A percentile compares a stretch with the other conserved stretches of the same genome.
Evolutionary conservation across 306 rosid species (phyloP).

Genomic region (Trichosanthes truncata): DNA sequence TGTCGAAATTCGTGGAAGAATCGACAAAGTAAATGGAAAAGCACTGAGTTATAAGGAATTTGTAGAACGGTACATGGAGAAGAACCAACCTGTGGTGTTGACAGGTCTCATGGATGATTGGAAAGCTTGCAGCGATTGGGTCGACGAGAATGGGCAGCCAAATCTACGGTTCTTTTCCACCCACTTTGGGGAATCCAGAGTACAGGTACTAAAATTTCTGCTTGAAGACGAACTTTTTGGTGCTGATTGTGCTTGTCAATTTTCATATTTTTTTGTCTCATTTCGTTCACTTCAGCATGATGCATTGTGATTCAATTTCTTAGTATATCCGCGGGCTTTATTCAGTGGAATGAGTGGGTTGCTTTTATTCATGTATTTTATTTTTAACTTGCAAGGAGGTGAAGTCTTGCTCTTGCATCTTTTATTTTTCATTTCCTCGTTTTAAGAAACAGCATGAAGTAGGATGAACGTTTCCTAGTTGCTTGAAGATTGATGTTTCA

Average conservation of each 20-base stretch:
- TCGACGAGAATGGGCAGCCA: conserved; percentile 37
- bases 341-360: neutral
- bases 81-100: conserved; percentile 66
- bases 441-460: neutral
- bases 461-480: neutral
- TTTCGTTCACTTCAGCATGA: neutral
- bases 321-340: neutral
- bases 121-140: conserved; percentile 79
- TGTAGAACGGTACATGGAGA: conserved; percentile 49
- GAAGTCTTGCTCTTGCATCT: neutral
- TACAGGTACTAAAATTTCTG: conserved; percentile 42
- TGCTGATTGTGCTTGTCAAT: neutral
- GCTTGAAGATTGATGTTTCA: neutral
- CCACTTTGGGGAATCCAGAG: conserved; percentile 59
- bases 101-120: conserved; percentile 71
- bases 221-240: neutral
- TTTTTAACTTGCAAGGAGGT: neutral
- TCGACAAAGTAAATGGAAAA: conserved; percentile 70
- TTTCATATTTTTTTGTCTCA: neutral
- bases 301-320: neutral
- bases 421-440: neutral
- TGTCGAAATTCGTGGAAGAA: conserved; percentile 34
- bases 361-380: neutral
- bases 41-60: conserved; percentile 56
- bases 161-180: conserved; percentile 53